These are phyloP conservation scores for Fusarium protoensiforme DNA, from an alignment of 2,329 filamentous ascomycete genomes.

Conservation along the genomic window DNA sequence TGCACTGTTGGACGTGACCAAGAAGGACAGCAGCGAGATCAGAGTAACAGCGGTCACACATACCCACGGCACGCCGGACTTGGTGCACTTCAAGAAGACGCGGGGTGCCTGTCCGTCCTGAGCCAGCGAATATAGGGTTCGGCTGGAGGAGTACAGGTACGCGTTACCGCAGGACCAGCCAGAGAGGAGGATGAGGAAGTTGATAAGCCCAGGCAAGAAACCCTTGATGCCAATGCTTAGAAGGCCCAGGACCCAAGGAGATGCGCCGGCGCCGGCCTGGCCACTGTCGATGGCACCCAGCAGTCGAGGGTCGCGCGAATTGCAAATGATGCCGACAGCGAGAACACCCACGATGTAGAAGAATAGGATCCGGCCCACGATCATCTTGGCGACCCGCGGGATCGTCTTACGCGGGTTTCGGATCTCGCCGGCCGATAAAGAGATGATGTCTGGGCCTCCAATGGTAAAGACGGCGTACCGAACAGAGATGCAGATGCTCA, in stretches of 20 bases:
- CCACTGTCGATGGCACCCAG: constrained; percentile 59
- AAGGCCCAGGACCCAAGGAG: constrained; percentile 69
- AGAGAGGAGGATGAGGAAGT: constrained; percentile 70
- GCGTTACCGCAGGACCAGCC: constrained; percentile 57
- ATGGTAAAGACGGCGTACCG: constrained; percentile 77
- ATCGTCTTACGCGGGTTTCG: constrained; percentile 73
- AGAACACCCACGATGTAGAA: constrained; percentile 77
- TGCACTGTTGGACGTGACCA: constrained; percentile 59
- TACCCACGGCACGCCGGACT: constrained; percentile 67
- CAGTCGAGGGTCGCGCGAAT: constrained; percentile 58
- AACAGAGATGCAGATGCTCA: constrained; percentile 66
- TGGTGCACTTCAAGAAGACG: constrained; percentile 67
- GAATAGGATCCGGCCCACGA: constrained; percentile 76
- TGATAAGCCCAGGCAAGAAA: constrained; percentile 63
- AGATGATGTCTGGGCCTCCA: constrained; percentile 74
- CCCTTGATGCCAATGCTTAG: constrained; percentile 60
- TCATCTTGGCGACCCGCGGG: constrained; percentile 76
- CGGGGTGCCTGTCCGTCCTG: constrained; percentile 56
- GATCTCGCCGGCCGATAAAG: constrained; percentile 66
- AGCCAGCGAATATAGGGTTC: constrained; percentile 61
- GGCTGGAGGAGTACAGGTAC: constrained; percentile 58
- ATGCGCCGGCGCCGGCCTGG: constrained; percentile 63
- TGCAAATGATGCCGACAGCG: constrained; percentile 64
- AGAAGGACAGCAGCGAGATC: constrained; percentile 61
- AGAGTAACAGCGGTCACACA: constrained; percentile 60